These are phyloP conservation scores for Leishmania major DNA, from an alignment of 208 protist genomes.

Conservation along the genomic window DNA sequence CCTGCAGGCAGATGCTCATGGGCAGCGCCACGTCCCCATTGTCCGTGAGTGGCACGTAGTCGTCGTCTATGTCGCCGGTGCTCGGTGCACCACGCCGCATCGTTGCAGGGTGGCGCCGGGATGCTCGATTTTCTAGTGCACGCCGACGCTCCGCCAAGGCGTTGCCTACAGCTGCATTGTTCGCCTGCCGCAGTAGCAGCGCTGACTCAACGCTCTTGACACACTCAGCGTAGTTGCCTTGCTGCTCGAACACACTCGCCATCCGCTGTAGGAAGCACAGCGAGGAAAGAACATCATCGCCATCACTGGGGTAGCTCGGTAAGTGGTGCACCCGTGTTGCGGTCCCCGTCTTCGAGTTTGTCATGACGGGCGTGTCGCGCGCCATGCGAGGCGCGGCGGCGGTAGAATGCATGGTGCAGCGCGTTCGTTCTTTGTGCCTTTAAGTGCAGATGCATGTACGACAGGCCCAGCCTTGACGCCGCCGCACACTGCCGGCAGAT, in stretches of 20 bases:
- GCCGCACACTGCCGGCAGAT: not conserved
- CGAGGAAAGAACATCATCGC: slow-evolving; percentile 29
- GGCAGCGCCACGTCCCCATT: slow-evolving; percentile 34
- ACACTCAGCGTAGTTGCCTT: slow-evolving; percentile 77
- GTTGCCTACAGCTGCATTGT: slow-evolving; percentile 28
- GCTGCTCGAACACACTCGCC: slow-evolving; percentile 52
- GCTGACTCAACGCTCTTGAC: slow-evolving; percentile 78
- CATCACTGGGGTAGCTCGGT: not conserved
- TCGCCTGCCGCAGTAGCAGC: slow-evolving; percentile 58
- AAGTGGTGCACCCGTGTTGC: not conserved
- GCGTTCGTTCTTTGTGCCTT: not conserved
- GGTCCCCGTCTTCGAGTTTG: slow-evolving; percentile 11
- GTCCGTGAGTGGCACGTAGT: slow-evolving; percentile 21
- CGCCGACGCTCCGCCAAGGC: slow-evolving; percentile 18
- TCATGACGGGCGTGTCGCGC: not conserved
- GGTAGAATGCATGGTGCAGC: slow-evolving; percentile 10
- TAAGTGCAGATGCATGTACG: not conserved
- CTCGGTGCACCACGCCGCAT: not conserved
- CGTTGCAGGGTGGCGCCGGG: not conserved
- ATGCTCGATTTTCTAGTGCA: not conserved
- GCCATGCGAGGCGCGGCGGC: not conserved
- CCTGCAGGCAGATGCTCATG: slow-evolving; percentile 40
- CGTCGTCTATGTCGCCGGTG: not conserved
- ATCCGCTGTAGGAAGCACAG: slow-evolving; percentile 71
- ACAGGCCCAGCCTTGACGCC: not conserved